These are phyloP conservation scores for Ganoderma leucocontextum DNA, from an alignment of 1,284 basidiomycete species.

Conservation along the genomic window DNA sequence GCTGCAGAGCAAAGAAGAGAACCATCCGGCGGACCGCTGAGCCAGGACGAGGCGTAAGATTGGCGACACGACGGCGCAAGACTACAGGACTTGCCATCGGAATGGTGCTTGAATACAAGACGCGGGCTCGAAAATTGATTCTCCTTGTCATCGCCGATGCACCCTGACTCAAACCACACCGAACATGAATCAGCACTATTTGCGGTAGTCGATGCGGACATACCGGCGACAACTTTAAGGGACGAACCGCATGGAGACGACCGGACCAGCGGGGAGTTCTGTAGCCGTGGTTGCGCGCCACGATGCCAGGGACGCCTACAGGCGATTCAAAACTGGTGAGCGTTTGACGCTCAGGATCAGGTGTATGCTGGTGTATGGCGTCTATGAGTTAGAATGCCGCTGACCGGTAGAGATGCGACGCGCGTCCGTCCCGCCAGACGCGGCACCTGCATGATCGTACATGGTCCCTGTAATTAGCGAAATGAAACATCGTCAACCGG, in stretches of 20 bases:
- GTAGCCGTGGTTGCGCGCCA: not conserved
- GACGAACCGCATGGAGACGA: not conserved
- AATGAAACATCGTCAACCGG: not conserved
- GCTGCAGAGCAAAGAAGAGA: not conserved
- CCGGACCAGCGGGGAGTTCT: not conserved
- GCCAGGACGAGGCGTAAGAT: not conserved
- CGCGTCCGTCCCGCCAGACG: not conserved
- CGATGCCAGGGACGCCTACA: not conserved
- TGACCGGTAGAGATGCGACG: constrained; percentile 13
- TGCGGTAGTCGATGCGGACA: not conserved
- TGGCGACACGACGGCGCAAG: not conserved
- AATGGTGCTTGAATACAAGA: not conserved
- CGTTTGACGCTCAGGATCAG: not conserved
- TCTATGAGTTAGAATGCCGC: constrained; percentile 3
- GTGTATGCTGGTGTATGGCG: constrained; percentile 6
- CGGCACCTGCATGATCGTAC: not conserved
- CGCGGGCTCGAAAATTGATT: not conserved
- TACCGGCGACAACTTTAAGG: not conserved
- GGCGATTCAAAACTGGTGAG: not conserved
- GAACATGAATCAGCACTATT: not conserved
- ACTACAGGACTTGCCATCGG: not conserved
- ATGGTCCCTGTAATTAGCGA: not conserved
- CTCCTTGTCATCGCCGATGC: not conserved
- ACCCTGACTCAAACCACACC: constrained; percentile 8
- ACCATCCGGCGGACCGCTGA: not conserved